These are phyloP conservation scores for Cladosporium sp. DNA, from an alignment of 2,329 filamentous ascomycete species.

Conservation along the genomic window DNA sequence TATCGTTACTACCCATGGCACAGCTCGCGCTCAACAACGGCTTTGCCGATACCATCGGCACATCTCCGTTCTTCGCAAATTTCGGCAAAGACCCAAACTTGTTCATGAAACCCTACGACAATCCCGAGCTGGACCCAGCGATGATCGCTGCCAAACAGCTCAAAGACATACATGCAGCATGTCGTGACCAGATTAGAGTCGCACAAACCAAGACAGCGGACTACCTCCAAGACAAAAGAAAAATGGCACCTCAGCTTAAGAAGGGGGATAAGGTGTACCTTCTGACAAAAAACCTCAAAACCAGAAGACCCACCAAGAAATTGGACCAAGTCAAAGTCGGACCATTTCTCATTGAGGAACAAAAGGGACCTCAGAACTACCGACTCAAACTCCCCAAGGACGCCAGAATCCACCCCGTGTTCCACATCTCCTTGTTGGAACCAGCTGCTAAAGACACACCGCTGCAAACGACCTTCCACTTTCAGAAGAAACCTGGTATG, in stretches of 20 bases:
- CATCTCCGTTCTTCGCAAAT: conserved; percentile 16
- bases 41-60: neutral
- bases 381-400: conserved; percentile 2
- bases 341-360: conserved; percentile 14
- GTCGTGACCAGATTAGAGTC: neutral
- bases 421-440: conserved; percentile 13
- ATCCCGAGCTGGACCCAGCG: neutral
- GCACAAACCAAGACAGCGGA: neutral
- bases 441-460: neutral
- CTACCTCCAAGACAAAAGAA: neutral
- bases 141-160: neutral
- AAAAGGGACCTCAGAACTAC: conserved; percentile 9
- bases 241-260: conserved; percentile 14
- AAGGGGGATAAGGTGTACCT: conserved; percentile 18
- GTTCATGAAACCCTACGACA: neutral
- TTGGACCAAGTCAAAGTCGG: conserved; percentile 15
- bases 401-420: conserved; percentile 6
- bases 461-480: conserved; percentile 2
- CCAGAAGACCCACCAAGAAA: conserved; percentile 13
- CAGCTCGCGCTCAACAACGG: neutral
- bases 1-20: neutral
- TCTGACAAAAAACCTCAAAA: conserved; percentile 13
- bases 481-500: conserved; percentile 1
- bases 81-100: conserved; percentile 6
- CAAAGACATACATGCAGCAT: neutral